Evolutionary conservation across 192 early-diverging fungal genomes (phyloP), one percentile per base, ranked within the genome.

Genomic region (Gryganskiella cystojenkinii): DNA sequence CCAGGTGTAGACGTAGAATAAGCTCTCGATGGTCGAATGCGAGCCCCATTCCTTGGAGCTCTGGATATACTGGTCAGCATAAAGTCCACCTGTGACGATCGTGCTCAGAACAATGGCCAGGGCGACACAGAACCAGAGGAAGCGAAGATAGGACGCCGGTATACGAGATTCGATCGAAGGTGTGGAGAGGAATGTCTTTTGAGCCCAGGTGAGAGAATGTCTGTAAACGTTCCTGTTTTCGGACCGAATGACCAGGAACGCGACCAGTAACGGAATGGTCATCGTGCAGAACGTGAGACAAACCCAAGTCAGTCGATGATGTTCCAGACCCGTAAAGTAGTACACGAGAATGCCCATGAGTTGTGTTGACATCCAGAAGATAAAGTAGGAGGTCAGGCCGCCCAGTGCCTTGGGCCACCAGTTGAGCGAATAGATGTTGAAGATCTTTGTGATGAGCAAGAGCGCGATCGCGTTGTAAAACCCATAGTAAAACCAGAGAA

Each of bases 401-500:
- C 87, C 88, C 60, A 93, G 82, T 8, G 80, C 70, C 53, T 86
- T 83, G 31, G 92, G 92, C 90, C 91, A 93, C 92, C 92, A 93
- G 31, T 90, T 93, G 58, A 93, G 81, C 61, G 92, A 87, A 68
- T 93, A 93, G 27, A 92, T 87, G 57, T 85, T 88, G 82, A 93
- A 93, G 27, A 93, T 86, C 80, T 93, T 91, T 44, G 90, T 90
- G 67, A 93, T 90, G 25, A 93, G 83, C 49, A 87, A 71, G 34
- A 93, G 80, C 24, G 88, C 92, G 49, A 92, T 80, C 4, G 90
- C 92, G 43, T 92, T 93, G 79, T 93, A 93, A 9, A 87, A 55
- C 19, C 92, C 92, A 78, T 90, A 93, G 82, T 92, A 93, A 68
- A 88, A 92, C 72, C 91, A 83, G 40, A 93, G 68, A 58, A 93